Percentiles rank a stretch among this genome's conserved stretches.
Conservation (phyloP, 352 stramenopile species). For the Phytopythium sindhum region DNA sequence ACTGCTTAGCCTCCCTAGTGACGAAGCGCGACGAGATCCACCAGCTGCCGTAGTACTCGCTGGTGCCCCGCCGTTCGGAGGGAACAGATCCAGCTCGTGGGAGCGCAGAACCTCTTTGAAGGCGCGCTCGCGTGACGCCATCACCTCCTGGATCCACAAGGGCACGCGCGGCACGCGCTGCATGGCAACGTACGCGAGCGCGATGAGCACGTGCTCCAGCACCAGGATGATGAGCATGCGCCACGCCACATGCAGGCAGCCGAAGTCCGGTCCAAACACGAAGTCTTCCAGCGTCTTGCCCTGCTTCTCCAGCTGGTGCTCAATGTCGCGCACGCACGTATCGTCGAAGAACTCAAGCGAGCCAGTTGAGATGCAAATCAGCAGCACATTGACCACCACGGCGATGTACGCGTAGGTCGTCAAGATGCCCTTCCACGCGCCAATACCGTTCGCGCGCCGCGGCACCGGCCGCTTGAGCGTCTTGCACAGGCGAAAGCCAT, state of each 20-base stretch:
- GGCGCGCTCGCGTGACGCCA: constrained; percentile 53
- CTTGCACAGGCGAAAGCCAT: constrained; percentile 65
- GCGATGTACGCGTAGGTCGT: constrained; percentile 58
- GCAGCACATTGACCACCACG: constrained; percentile 65
- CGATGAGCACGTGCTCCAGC: constrained; percentile 53
- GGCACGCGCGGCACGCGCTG: constrained; percentile 47
- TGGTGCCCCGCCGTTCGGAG: constrained; percentile 4
- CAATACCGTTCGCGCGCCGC: constrained; percentile 68
- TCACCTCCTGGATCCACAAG: constrained; percentile 46
- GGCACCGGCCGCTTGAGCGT: constrained; percentile 73
- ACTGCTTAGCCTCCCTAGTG: neutral
- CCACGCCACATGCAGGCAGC: constrained; percentile 57
- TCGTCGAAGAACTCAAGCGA: constrained; percentile 67
- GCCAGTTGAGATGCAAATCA: constrained; percentile 74
- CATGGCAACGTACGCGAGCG: constrained; percentile 52
- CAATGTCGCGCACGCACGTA: constrained; percentile 50
- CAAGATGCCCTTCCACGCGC: constrained; percentile 60
- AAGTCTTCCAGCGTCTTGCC: constrained; percentile 69
- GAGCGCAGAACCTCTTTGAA: constrained; percentile 57
- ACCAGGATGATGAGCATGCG: constrained; percentile 55
- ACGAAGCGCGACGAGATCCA: neutral
- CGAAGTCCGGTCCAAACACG: constrained; percentile 59
- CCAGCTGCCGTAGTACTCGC: neutral
- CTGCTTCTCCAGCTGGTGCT: constrained; percentile 51
- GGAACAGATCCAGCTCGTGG: constrained; percentile 51